A percentile compares a stretch with the other conserved stretches of the same genome.
These are phyloP conservation scores for Aspergillus neoniger DNA, from an alignment of 2,329 filamentous ascomycete species.

Conservation along the genomic window DNA sequence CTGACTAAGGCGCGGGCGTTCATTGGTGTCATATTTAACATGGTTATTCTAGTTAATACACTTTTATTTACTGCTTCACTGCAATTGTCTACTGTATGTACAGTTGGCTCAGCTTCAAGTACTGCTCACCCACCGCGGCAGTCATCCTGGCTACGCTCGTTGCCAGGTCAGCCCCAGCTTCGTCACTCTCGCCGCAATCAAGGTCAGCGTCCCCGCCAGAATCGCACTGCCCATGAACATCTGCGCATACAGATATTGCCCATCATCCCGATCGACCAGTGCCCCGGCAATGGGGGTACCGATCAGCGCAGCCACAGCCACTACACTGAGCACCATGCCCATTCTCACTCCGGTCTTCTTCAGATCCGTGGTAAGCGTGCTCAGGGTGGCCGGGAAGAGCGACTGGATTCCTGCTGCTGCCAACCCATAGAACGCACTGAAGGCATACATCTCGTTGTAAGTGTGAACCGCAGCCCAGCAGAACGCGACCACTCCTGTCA, in stretches of 20 bases:
- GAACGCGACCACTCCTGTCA: conserved; percentile 49
- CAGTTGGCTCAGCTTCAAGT: no score
- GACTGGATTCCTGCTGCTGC: conserved; percentile 65
- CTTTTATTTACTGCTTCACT: background rate
- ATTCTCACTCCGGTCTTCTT: conserved; percentile 58
- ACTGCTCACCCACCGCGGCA: no score
- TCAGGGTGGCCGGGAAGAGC: conserved; percentile 65
- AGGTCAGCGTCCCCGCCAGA: conserved; percentile 45
- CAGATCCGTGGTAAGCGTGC: conserved; percentile 56
- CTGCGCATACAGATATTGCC: conserved; percentile 54
- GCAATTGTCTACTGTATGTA: background rate
- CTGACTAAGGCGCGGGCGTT: background rate
- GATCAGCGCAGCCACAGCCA: conserved; percentile 56
- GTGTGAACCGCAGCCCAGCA: conserved; percentile 61
- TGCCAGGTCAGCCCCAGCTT: conserved; percentile 40
- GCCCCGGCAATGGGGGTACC: conserved; percentile 59
- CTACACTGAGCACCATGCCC: conserved; percentile 58
- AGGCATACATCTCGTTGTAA: conserved; percentile 59
- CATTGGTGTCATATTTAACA: background rate
- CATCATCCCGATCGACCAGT: conserved; percentile 49
- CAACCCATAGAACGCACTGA: conserved; percentile 65
- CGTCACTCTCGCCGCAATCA: conserved; percentile 45
- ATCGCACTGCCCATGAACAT: conserved; percentile 53
- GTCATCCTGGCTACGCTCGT: conserved; percentile 28
- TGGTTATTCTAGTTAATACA: no score